Percentiles rank a stretch among this genome's conserved stretches.
phyloP scores from a whole-genome alignment of 2,329 filamentous ascomycete genomes.

The Cercospora sp. region DNA sequence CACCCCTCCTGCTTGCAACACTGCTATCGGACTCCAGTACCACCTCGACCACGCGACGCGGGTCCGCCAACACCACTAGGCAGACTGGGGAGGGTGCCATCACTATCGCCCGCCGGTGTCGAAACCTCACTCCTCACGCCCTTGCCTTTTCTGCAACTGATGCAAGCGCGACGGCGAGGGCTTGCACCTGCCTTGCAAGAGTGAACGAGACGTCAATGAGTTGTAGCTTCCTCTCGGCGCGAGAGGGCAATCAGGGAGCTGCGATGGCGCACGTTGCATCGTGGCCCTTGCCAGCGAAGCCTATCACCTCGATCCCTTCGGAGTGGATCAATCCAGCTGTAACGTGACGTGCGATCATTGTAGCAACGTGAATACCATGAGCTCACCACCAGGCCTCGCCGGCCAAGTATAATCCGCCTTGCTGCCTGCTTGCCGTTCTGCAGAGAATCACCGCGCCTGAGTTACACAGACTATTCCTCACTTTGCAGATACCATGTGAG shows the following conservation, averaged over 20 bases:
- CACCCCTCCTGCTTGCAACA: neutral
- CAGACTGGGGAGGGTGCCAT: conserved; percentile 17
- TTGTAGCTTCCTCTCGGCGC: neutral
- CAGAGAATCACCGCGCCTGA: neutral
- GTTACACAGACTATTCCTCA: neutral
- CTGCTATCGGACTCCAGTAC: neutral
- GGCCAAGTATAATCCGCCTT: neutral
- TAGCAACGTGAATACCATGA: neutral
- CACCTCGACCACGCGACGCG: conserved; percentile 9
- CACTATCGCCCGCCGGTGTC: neutral
- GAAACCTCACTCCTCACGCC: neutral
- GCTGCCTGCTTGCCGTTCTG: neutral
- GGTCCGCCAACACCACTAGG: neutral
- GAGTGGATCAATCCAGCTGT: neutral
- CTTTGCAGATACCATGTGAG: conserved; percentile 21
- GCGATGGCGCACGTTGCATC: conserved; percentile 21
- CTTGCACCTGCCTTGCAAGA: neutral
- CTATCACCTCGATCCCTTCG: neutral
- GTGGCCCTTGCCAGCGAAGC: conserved; percentile 4
- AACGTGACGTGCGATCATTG: conserved; percentile 13
- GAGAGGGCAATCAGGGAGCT: conserved; percentile 14
- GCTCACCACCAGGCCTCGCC: neutral
- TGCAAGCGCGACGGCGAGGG: neutral
- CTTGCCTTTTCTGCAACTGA: neutral
- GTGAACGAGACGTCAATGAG: neutral